Evolutionary conservation across 805 yeast genomes (phyloP).

Genomic region (Candida taoyuanica): DNA sequence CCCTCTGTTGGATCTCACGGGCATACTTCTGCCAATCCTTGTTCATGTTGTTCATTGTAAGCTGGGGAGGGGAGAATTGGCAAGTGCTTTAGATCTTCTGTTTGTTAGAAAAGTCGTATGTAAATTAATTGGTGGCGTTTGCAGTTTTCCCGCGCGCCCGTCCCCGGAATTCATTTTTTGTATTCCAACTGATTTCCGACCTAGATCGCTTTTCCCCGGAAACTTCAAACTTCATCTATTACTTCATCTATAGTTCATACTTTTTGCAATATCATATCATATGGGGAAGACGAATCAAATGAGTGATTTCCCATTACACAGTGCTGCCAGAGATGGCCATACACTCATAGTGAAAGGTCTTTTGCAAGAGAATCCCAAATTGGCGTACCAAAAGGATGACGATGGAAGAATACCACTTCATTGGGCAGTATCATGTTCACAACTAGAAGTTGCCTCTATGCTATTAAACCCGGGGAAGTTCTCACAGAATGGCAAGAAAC

Average conservation of each 20-base stretch:
- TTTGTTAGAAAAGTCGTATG: neutral
- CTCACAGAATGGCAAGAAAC: constrained; percentile 14
- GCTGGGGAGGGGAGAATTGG: neutral
- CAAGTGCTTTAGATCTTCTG: neutral
- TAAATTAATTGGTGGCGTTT: constrained; percentile 5
- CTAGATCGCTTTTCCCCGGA: no score
- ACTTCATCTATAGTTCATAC: no score
- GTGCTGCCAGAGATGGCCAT: constrained; percentile 65
- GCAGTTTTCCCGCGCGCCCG: no score
- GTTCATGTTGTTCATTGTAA: constrained; percentile 25
- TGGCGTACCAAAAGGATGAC: constrained; percentile 48
- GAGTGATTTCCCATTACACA: constrained; percentile 36
- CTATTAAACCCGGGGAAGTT: constrained; percentile 35
- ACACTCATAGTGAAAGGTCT: constrained; percentile 45
- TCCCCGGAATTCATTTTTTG: no score
- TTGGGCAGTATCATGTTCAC: constrained; percentile 77
- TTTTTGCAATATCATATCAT: neutral
- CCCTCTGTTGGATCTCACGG: constrained; percentile 42
- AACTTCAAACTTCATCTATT: no score
- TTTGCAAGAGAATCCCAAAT: constrained; percentile 40
- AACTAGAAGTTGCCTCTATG: constrained; percentile 45
- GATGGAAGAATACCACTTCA: constrained; percentile 81
- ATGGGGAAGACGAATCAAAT: neutral
- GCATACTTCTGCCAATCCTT: constrained; percentile 51
- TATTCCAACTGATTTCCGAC: no score